These are phyloP conservation scores for Ceriops zippeliana DNA, from an alignment of 345 rosid species.

Conservation along the genomic window DNA sequence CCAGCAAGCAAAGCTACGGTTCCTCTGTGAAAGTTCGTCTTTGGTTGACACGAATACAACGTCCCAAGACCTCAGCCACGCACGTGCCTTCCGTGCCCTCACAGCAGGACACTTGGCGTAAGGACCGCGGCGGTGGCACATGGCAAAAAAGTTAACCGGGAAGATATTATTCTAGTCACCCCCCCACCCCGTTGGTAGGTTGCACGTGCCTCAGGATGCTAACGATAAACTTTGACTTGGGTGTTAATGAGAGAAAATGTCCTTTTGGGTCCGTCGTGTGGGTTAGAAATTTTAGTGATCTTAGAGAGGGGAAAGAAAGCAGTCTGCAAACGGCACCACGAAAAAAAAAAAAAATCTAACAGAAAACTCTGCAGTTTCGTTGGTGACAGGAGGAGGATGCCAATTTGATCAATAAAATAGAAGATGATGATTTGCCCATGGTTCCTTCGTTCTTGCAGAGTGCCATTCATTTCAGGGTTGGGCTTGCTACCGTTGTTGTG, in stretches of 20 bases:
- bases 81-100: constrained; percentile 19
- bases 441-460: no score
- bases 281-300: no score
- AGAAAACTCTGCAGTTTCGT: background rate
- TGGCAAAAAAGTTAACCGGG: background rate
- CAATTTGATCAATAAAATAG: background rate
- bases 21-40: constrained; percentile 23
- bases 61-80: background rate
- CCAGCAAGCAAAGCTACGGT: constrained; percentile 12
- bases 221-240: constrained; percentile 13
- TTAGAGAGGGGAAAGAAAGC: background rate
- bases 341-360: no score
- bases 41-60: constrained; percentile 15
- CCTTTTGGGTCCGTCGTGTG: background rate
- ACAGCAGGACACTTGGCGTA: constrained; percentile 30
- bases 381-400: background rate
- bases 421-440: no score
- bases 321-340: constrained; percentile 3
- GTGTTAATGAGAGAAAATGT: no score
- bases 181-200: background rate
- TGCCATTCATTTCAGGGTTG: no score
- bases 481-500: no score
- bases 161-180: background rate
- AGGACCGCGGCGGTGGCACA: constrained; percentile 33
- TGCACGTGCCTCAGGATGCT: constrained; percentile 28